A percentile compares a stretch with the other conserved stretches of the same genome.
phyloP scores from a whole-genome alignment of 352 stramenopile species.

The Peronospora tabacina region DNA sequence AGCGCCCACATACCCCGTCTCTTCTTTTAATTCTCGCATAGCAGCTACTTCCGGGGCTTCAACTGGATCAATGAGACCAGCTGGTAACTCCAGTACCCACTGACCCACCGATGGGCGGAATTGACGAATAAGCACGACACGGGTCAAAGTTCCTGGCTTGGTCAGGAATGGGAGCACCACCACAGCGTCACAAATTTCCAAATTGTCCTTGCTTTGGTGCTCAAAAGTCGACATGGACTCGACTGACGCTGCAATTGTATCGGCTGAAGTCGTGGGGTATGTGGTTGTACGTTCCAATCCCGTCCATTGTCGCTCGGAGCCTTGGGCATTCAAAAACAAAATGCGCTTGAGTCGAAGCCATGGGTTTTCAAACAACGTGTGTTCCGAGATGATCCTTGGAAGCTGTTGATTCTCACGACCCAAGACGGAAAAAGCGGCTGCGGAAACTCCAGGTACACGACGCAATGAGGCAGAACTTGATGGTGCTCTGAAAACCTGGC shows the following conservation, averaged over 20 bases:
- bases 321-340: constrained; percentile 45
- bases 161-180: constrained; percentile 71
- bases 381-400: constrained; percentile 41
- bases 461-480: constrained; percentile 1
- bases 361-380: constrained; percentile 57
- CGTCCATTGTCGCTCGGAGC: constrained; percentile 49
- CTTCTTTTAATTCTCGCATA: constrained; percentile 79
- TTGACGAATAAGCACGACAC: constrained; percentile 84
- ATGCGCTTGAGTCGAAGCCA: constrained; percentile 63
- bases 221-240: not conserved
- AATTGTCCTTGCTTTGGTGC: constrained; percentile 6
- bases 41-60: constrained; percentile 73
- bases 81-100: constrained; percentile 87
- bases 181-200: constrained; percentile 52
- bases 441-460: not conserved
- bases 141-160: constrained; percentile 17
- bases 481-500: not conserved
- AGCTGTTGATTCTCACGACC: constrained; percentile 16
- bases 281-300: constrained; percentile 60
- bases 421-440: constrained; percentile 9
- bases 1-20: constrained; percentile 81
- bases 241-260: not conserved
- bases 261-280: constrained; percentile 27
- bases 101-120: constrained; percentile 82
- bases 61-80: constrained; percentile 84